Evolutionary conservation across 495 filamentous ascomycete species (phyloP).

Genomic region (Amphirosellinia nigrospora): DNA sequence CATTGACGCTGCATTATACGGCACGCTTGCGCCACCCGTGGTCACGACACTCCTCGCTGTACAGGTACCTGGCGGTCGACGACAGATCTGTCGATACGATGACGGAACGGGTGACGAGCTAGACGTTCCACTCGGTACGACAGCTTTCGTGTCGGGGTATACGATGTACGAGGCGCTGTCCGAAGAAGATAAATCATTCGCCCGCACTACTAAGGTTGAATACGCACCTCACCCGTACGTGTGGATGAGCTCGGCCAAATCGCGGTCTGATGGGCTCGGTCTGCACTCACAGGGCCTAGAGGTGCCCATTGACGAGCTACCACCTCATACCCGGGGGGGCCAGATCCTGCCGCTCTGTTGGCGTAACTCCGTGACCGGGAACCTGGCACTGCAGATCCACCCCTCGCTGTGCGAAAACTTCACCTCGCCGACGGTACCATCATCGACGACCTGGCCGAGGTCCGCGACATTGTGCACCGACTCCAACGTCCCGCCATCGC

Average conservation of each 20-base stretch:
- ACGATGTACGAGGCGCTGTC: conserved; percentile 68
- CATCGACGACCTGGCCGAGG: conserved; percentile 66
- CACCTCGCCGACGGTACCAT: conserved; percentile 67
- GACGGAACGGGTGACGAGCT: conserved; percentile 72
- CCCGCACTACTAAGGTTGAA: conserved; percentile 66
- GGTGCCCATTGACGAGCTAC: conserved; percentile 60
- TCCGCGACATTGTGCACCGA: conserved; percentile 69
- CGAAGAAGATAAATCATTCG: conserved; percentile 69
- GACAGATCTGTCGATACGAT: conserved; percentile 71
- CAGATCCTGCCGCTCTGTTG: conserved; percentile 74
- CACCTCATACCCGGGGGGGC: conserved; percentile 65
- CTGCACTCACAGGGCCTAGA: conserved; percentile 67
- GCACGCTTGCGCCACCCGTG: conserved; percentile 65
- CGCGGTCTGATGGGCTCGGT: conserved; percentile 69
- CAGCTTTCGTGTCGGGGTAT: conserved; percentile 72
- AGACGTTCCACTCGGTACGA: conserved; percentile 74
- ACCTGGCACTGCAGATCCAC: conserved; percentile 72
- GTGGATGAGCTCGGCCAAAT: conserved; percentile 72
- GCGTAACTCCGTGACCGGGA: conserved; percentile 72
- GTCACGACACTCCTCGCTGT: conserved; percentile 75
- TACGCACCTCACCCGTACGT: conserved; percentile 80
- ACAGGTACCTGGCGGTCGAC: conserved; percentile 65
- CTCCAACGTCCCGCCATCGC: conserved; percentile 74
- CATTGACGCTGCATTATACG: conserved; percentile 79
- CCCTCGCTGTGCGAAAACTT: conserved; percentile 70